Conservation (phyloP, 164 flowering plant genomes). For the Protea cynaroides region DNA sequence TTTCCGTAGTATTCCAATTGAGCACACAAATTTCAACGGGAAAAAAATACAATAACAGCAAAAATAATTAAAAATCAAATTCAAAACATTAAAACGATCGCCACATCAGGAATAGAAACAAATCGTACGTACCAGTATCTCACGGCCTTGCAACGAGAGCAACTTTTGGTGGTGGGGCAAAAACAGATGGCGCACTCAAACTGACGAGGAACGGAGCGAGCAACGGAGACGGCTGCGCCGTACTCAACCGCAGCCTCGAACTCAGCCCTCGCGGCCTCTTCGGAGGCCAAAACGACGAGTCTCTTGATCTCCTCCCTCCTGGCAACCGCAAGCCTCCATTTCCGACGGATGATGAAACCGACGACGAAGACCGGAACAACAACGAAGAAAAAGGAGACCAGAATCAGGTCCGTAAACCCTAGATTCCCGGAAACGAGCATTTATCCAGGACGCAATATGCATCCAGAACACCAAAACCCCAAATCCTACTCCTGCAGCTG, state of each 20-base stretch:
- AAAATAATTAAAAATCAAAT: neutral
- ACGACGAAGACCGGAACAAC: slow-evolving; percentile 26
- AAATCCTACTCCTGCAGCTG: slow-evolving; percentile 6
- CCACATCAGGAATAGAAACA: neutral
- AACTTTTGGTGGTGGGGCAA: slow-evolving; percentile 61
- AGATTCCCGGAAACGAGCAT: slow-evolving; percentile 63
- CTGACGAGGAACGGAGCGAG: neutral
- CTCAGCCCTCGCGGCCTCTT: slow-evolving; percentile 68
- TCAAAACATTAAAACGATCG: slow-evolving; percentile 4
- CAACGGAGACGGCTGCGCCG: neutral
- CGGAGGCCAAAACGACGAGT: slow-evolving; percentile 49
- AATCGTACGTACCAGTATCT: slow-evolving; percentile 50
- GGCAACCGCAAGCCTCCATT: slow-evolving; percentile 51
- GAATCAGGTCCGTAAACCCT: slow-evolving; percentile 46
- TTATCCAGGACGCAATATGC: slow-evolving; percentile 34
- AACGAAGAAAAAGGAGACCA: slow-evolving; percentile 19
- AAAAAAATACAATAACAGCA: neutral
- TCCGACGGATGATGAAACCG: slow-evolving; percentile 33
- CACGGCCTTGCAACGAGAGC: slow-evolving; percentile 65
- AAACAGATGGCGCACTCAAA: slow-evolving; percentile 55
- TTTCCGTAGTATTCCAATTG: neutral
- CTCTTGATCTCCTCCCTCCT: slow-evolving; percentile 64
- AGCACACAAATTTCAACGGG: neutral
- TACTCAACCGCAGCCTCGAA: slow-evolving; percentile 43
- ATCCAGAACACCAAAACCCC: slow-evolving; percentile 19